Evolutionary conservation across 2,329 filamentous ascomycete species (phyloP).

Genomic region (Gnomoniopsis sp.): DNA sequence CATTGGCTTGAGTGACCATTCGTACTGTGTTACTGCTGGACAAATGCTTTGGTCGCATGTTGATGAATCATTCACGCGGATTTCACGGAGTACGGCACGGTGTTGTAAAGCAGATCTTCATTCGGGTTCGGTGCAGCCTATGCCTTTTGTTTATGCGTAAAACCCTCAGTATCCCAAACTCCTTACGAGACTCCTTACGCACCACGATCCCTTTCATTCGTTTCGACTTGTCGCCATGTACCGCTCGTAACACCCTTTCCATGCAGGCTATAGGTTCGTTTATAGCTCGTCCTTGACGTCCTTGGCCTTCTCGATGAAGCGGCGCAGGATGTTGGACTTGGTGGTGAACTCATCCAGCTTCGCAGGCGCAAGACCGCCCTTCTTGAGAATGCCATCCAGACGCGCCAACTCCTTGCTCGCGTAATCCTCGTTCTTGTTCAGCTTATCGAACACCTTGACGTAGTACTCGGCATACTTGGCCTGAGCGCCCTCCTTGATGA

Average conservation of each 20-base stretch:
- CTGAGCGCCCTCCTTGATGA: constrained; percentile 58
- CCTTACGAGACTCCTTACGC: not conserved
- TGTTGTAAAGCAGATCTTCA: not conserved
- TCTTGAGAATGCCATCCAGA: constrained; percentile 74
- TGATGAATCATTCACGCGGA: not conserved
- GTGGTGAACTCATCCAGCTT: constrained; percentile 86
- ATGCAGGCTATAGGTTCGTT: constrained; percentile 19
- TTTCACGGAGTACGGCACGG: not conserved
- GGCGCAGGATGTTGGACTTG: constrained; percentile 83
- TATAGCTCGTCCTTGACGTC: constrained; percentile 69
- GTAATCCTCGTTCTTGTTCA: constrained; percentile 72
- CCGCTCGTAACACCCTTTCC: not conserved
- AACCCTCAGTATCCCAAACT: not conserved
- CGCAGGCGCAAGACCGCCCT: constrained; percentile 78
- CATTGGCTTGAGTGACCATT: no score
- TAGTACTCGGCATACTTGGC: constrained; percentile 92
- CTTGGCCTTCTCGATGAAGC: constrained; percentile 63
- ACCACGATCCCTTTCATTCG: not conserved
- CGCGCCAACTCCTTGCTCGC: constrained; percentile 82
- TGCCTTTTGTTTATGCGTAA: not conserved
- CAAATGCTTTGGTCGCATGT: no score
- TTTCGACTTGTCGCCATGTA: not conserved
- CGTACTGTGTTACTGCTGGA: no score
- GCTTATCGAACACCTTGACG: constrained; percentile 83
- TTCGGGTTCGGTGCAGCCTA: not conserved